Evolutionary conservation across 306 rosid genomes (phyloP).

Genomic region (Begonia loranthoides): DNA sequence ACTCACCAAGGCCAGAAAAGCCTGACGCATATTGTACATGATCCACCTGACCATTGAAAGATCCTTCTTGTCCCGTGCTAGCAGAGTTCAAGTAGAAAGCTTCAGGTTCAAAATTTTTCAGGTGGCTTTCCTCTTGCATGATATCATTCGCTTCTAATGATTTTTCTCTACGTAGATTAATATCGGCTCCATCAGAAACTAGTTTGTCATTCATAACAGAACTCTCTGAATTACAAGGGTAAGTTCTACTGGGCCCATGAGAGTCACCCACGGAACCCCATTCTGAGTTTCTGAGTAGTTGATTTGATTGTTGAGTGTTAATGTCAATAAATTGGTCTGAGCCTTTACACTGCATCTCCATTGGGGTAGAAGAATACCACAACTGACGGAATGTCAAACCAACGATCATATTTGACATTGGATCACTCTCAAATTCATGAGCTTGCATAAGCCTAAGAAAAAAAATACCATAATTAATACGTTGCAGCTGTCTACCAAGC

Average conservation of each 20-base stretch:
- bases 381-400: constrained; percentile 53
- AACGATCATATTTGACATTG: constrained; percentile 39
- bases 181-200: constrained; percentile 7
- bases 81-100: constrained; percentile 34
- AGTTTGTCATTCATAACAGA: constrained; percentile 41
- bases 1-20: constrained; percentile 45
- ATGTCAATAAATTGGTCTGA: constrained; percentile 14
- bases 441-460: constrained; percentile 46
- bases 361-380: constrained; percentile 57
- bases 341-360: constrained; percentile 46
- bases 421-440: constrained; percentile 24
- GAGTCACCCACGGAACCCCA: constrained; percentile 28
- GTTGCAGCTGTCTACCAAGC: too few species aligned
- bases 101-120: constrained; percentile 24
- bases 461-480: constrained; percentile 7
- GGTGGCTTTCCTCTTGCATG: constrained; percentile 18
- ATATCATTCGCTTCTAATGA: constrained; percentile 20
- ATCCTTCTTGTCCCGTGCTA: constrained; percentile 20
- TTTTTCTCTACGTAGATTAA: constrained; percentile 9
- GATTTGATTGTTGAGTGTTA: constrained; percentile 14
- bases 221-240: constrained; percentile 30
- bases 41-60: constrained; percentile 11
- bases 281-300: constrained; percentile 19
- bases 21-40: constrained; percentile 22
- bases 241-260: constrained; percentile 23